Evolutionary conservation across 139 green algal genomes (phyloP).

Genomic region (Ettlia oleoabundans): DNA sequence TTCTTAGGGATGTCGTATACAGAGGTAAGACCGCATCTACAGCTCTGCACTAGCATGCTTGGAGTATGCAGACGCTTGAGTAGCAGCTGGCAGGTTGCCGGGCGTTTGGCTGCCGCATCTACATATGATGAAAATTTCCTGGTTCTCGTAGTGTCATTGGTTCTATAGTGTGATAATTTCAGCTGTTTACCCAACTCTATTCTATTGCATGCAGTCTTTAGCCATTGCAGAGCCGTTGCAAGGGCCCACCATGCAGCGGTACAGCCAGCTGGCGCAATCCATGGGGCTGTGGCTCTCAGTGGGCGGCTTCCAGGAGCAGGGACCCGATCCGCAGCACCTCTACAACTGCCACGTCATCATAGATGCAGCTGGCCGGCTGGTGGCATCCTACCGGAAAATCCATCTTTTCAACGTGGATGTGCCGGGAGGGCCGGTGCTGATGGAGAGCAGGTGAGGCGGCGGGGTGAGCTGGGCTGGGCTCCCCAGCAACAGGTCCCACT

Average conservation of each 20-base stretch:
- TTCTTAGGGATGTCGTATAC: constrained; percentile 77
- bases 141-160: too few relatives aligned
- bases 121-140: too few relatives aligned
- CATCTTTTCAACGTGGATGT: constrained; percentile 96
- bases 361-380: constrained; percentile 58
- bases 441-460: constrained; percentile 67
- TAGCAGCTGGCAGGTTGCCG: too few relatives aligned
- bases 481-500: too few relatives aligned
- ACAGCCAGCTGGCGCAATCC: constrained; percentile 74
- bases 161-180: too few relatives aligned
- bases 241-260: constrained; percentile 78
- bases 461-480: too few relatives aligned
- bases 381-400: constrained; percentile 79
- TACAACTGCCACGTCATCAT: constrained; percentile 94
- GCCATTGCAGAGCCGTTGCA: constrained; percentile 76
- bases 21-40: too few relatives aligned
- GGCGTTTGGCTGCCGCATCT: too few relatives aligned
- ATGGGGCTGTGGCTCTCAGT: constrained; percentile 88
- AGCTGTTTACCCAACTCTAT: neutral
- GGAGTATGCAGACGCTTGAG: too few relatives aligned
- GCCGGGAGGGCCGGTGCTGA: constrained; percentile 81
- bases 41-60: too few relatives aligned
- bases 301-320: constrained; percentile 87
- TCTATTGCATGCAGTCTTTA: constrained; percentile 73
- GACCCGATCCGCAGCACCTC: constrained; percentile 68